A percentile compares a stretch with the other conserved stretches of the same genome.
Evolutionary conservation across 2,329 filamentous ascomycete species (phyloP).

Genomic region (Alternaria brassicae): DNA sequence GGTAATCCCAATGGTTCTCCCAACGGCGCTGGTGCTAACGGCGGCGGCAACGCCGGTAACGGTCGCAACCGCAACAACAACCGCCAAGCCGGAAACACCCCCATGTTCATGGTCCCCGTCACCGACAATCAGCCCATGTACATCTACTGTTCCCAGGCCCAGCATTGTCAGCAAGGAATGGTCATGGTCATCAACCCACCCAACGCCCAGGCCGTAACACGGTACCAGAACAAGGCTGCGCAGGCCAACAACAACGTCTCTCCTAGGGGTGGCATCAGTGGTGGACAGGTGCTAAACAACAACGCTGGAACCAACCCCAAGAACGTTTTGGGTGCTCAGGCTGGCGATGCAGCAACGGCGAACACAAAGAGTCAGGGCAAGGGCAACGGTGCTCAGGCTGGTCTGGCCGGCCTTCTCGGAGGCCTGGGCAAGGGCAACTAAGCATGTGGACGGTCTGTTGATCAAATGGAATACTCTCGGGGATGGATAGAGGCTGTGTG

Average conservation of each 20-base stretch:
- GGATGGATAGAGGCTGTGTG: not conserved
- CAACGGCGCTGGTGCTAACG: conserved; percentile 17
- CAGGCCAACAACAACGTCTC: conserved; percentile 37
- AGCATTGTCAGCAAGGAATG: conserved; percentile 77
- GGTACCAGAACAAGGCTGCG: conserved; percentile 34
- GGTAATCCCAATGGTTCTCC: conserved; percentile 14
- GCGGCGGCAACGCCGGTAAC: conserved; percentile 21
- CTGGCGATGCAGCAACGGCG: conserved; percentile 13
- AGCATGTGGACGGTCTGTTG: not conserved
- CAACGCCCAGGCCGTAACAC: conserved; percentile 30
- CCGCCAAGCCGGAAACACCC: conserved; percentile 31
- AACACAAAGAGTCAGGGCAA: not conserved
- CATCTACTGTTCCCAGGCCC: conserved; percentile 74
- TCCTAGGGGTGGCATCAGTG: conserved; percentile 29
- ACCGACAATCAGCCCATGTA: conserved; percentile 69
- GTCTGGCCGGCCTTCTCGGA: conserved; percentile 3
- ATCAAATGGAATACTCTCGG: not conserved
- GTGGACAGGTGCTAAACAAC: conserved; percentile 30
- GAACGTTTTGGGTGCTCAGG: conserved; percentile 19
- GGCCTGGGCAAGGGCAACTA: conserved; percentile 3
- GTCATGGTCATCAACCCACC: conserved; percentile 71
- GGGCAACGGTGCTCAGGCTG: not conserved
- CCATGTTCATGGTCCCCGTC: conserved; percentile 39
- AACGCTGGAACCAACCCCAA: conserved; percentile 31
- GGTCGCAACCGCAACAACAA: conserved; percentile 31